Base-by-base conservation (phyloP, 1,284 basidiomycete species). In the Cystobasidiaceae sp. region DNA sequence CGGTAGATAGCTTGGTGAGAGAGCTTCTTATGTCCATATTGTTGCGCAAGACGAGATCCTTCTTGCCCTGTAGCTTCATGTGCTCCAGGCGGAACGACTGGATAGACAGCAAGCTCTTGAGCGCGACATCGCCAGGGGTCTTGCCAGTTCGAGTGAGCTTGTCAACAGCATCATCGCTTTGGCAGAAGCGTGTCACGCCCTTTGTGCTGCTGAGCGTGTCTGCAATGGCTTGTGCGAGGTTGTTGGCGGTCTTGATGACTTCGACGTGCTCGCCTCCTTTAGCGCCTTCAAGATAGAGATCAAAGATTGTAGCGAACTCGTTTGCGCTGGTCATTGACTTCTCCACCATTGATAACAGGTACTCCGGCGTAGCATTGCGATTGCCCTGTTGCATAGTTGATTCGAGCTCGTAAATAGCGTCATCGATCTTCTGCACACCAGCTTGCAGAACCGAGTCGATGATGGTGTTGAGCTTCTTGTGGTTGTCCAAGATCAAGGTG, bases 391-490 rank as follows among this genome's bases (percentile, higher is more conserved):
- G 89, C 44, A 89, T 88, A 8, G 93, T 91, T 5, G 93, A 93
- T 78, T 99, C 94, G 57, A 98, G 83, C 78, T 97, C 93, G 79
- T 97, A 98, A 72, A 97, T 89, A 3, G 90, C 85, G 75, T 97
- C 94, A 74, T 99, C 96, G 50, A 98, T 86, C 78, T 97, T 97
- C 72, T 94, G 89, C 37, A 94, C 90, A 75, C 94, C 97, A 8
- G 92, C 90, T 77, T 96, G 90, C 33, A 99, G 81, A 75, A 98
- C 97, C 3, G 96, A 98, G 79, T 99, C 92, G 74, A 99, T 97
- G 77, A 99, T 96, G 72, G 92, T 85, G 78, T 98, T 98, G 73
- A 99, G 82, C 80, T 97, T 96, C 82, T 97, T 97, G 75, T 92
- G 85, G 76, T 97, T 91, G 77, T 99, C 96, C 67, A 99, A 82